Evolutionary conservation across 441 rosid species (phyloP), one percentile per base, ranked within the genome.

Genomic region (Adansonia gregorii): DNA sequence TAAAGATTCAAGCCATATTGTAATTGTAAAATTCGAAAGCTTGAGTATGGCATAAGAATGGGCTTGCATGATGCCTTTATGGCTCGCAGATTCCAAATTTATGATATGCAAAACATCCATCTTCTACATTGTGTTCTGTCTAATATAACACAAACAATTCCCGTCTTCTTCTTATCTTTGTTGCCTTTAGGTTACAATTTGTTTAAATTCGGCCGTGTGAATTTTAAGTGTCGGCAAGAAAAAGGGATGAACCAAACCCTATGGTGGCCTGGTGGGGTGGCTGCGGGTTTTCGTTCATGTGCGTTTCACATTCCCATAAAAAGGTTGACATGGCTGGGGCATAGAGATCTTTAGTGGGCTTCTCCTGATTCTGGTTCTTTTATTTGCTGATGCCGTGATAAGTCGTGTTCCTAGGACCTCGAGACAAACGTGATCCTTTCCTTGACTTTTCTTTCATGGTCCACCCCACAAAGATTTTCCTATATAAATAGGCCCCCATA

Each of bases 171-270:
- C 39, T 24, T 11, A 60, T 63, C 55, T 61, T 35, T 48, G 52
- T 15, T 52, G 45, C 8, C 46, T 60, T 17, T 3, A 76, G 72
- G 49, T 63, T 54, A 58, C 27, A 20, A 67, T 35, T 64, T 56
- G 77, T 20, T 48, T 7, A 6, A 6, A 17, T 49, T 46, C 22
- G 65, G 27, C 52, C 15, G 67, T 27, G 43, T 2, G 22, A 7
- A 8, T 15, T 51, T 8, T 4, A 24, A 78, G 78, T 82, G 86
- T 85, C 84, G 90, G 88, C 86, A 83, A 83, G 83, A 69, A 64
- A 12, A 59, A 31, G 20, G 8, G 72, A 49, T 49, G 14, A 15
- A 35, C 64, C 20, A 70, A 73, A 49, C 20, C 2, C 12, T 19
- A 15, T 66, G 66, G 51, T 22, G 27, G 8, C 17, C 39, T 0